Conservation (phyloP, 2,329 filamentous ascomycete species). For the Trichoderma harzianum region DNA sequence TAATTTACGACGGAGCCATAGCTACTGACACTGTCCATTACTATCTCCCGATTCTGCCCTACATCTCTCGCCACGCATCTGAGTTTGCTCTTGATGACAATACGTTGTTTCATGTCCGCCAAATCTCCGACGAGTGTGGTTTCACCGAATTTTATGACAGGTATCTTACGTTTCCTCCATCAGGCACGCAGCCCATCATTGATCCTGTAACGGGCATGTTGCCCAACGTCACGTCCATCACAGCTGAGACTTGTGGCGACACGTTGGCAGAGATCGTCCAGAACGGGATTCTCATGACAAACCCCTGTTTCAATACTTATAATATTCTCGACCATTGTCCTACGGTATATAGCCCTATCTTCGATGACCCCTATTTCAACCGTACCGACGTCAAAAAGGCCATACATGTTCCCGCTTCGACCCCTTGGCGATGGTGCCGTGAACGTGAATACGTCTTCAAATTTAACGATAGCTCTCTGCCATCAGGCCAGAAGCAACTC, state of each 20-base stretch:
- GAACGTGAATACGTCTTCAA: too few species aligned
- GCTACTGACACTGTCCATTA: slow-evolving; percentile 43
- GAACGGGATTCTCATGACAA: slow-evolving; percentile 52
- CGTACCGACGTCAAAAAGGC: slow-evolving; percentile 65
- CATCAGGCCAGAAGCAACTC: slow-evolving; percentile 55
- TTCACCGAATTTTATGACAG: slow-evolving; percentile 58
- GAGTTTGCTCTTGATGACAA: slow-evolving; percentile 63
- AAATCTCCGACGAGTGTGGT: slow-evolving; percentile 55
- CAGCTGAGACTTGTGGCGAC: slow-evolving; percentile 46
- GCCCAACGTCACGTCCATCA: slow-evolving; percentile 28
- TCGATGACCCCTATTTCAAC: slow-evolving; percentile 60
- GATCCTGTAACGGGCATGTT: slow-evolving; percentile 39
- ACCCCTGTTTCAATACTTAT: slow-evolving; percentile 80
- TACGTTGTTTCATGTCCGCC: slow-evolving; percentile 50
- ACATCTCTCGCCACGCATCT: slow-evolving; percentile 57
- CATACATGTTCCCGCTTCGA: slow-evolving; percentile 56
- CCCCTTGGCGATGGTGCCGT: too few species aligned
- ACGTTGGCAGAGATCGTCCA: slow-evolving; percentile 26
- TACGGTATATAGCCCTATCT: slow-evolving; percentile 63
- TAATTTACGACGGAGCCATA: slow-evolving; percentile 70
- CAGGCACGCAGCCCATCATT: slow-evolving; percentile 52
- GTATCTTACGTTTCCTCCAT: slow-evolving; percentile 67
- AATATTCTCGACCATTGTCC: slow-evolving; percentile 71
- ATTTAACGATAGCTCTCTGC: slow-evolving; percentile 38
- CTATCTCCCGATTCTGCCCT: slow-evolving; percentile 52